phyloP scores from a whole-genome alignment of 2,329 filamentous ascomycete genomes.

The Botrytis cinerea region DNA sequence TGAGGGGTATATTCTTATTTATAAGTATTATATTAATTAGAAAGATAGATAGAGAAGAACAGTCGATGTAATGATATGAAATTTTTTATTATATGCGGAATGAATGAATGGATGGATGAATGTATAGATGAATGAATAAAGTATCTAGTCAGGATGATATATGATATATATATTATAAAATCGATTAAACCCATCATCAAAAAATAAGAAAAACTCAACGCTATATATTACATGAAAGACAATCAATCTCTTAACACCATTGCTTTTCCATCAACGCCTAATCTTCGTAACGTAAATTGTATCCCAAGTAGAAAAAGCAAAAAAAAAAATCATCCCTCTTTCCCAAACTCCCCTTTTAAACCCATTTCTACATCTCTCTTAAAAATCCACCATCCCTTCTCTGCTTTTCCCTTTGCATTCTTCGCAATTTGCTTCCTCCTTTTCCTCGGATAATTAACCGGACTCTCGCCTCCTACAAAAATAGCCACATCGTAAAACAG shows the following conservation, averaged over 20 bases:
- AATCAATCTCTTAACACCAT: neutral
- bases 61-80: too few relatives aligned
- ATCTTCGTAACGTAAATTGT: too few relatives aligned
- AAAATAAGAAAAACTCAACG: neutral
- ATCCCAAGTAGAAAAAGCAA: neutral
- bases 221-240: neutral
- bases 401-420: constrained; percentile 49
- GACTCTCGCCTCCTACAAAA: constrained; percentile 53
- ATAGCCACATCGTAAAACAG: constrained; percentile 54
- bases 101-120: neutral
- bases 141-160: too few relatives aligned
- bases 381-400: constrained; percentile 35
- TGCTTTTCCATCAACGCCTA: neutral
- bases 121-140: neutral
- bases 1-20: too few relatives aligned
- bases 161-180: neutral
- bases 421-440: constrained; percentile 39
- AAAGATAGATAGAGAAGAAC: too few relatives aligned
- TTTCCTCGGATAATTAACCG: constrained; percentile 52
- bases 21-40: too few relatives aligned
- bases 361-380: constrained; percentile 9
- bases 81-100: too few relatives aligned
- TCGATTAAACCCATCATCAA: neutral
- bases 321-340: neutral
- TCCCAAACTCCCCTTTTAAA: neutral